These are phyloP conservation scores for Paraurostyla sp. DNA, from an alignment of 73 alveolate genomes.

Conservation along the genomic window DNA sequence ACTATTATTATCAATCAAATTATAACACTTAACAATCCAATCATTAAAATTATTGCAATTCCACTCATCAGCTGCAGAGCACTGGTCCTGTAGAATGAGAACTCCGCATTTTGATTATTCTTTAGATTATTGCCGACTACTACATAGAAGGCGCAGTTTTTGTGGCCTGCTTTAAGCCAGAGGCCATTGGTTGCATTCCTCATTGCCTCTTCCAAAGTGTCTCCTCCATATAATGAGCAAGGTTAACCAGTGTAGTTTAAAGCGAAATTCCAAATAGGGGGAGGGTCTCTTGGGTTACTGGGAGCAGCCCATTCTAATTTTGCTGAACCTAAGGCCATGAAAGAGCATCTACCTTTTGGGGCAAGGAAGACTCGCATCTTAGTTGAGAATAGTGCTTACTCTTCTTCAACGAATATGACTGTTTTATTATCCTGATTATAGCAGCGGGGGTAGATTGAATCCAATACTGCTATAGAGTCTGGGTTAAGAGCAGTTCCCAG, in stretches of 20 bases:
- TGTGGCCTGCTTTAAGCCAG: conserved; percentile 23
- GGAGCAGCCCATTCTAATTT: conserved; percentile 37
- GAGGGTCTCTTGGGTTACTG: neutral
- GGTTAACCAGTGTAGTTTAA: conserved; percentile 34
- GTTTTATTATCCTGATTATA: neutral
- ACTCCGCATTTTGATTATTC: conserved; percentile 3
- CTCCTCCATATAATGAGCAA: conserved; percentile 45
- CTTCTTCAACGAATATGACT: conserved; percentile 39
- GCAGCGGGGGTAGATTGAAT: conserved; percentile 23
- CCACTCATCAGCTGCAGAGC: neutral
- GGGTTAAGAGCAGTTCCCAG: conserved; percentile 16
- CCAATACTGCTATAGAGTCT: neutral
- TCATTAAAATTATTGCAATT: neutral
- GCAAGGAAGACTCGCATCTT: conserved; percentile 20
- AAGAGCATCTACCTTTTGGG: conserved; percentile 29
- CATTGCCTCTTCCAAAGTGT: conserved; percentile 45
- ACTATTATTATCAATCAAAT: neutral
- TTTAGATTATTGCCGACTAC: conserved; percentile 40
- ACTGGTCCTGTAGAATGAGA: conserved; percentile 37
- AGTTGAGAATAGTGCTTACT: conserved; percentile 20
- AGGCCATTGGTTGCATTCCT: conserved; percentile 31
- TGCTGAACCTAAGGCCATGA: conserved; percentile 27
- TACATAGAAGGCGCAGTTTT: conserved; percentile 49
- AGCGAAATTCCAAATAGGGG: conserved; percentile 45
- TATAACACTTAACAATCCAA: neutral